These are phyloP conservation scores for Allomyces javanicus DNA, from an alignment of 192 early-diverging fungal genomes.

Conservation along the genomic window DNA sequence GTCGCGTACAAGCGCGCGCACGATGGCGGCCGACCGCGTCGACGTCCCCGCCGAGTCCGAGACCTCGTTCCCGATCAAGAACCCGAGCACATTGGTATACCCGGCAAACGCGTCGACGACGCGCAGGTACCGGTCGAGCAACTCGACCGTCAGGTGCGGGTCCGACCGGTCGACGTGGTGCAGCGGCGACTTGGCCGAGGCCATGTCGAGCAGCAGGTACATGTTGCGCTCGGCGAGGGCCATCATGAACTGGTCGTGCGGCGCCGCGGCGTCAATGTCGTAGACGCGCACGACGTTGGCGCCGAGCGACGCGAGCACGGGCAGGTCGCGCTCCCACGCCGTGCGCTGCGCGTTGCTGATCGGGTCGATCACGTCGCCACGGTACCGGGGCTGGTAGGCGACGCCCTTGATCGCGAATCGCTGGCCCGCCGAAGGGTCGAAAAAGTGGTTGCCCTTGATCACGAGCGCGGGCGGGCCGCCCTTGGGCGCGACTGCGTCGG, in stretches of 20 bases:
- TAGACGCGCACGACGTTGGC: background rate
- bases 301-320: background rate
- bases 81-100: conserved; percentile 43
- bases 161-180: conserved; percentile 40
- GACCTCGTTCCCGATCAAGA: conserved; percentile 59
- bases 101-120: conserved; percentile 46
- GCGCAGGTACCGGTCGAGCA: conserved; percentile 29
- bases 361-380: background rate
- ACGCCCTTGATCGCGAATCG: background rate
- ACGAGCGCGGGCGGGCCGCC: too few relatives aligned
- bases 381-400: background rate
- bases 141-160: conserved; percentile 33
- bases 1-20: conserved; percentile 49
- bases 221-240: conserved; percentile 39
- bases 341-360: background rate
- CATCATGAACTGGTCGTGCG: conserved; percentile 57
- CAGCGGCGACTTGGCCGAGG: conserved; percentile 16
- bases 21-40: conserved; percentile 32
- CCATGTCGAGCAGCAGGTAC: conserved; percentile 50
- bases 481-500: too few relatives aligned
- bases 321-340: background rate
- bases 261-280: conserved; percentile 21
- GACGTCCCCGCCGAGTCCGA: conserved; percentile 40
- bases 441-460: too few relatives aligned
- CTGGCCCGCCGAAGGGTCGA: background rate